phyloP scores from a whole-genome alignment of 805 yeast genomes.

The Saccharomycopsis babjevae region DNA sequence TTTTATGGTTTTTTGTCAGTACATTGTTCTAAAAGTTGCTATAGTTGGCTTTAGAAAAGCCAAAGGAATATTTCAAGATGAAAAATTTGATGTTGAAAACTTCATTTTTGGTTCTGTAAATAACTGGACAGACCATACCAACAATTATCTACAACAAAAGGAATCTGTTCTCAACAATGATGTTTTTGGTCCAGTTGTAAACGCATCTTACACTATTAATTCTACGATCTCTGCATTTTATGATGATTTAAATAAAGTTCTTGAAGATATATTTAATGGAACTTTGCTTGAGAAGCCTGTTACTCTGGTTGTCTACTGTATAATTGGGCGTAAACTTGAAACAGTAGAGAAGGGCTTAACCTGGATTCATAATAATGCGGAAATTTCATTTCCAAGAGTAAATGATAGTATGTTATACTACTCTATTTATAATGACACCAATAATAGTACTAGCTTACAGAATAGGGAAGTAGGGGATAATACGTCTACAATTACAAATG shows the following conservation, averaged over 20 bases:
- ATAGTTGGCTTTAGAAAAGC: constrained; percentile 16
- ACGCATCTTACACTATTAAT: constrained; percentile 49
- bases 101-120: constrained; percentile 16
- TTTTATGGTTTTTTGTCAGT: constrained; percentile 44
- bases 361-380: constrained; percentile 64
- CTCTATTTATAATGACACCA: neutral
- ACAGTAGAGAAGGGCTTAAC: constrained; percentile 60
- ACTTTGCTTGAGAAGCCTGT: constrained; percentile 61
- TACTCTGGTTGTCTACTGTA: constrained; percentile 63
- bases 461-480: neutral
- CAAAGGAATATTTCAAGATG: constrained; percentile 2
- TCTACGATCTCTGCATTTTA: constrained; percentile 49
- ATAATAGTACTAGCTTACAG: neutral
- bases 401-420: constrained; percentile 21
- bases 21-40: constrained; percentile 31
- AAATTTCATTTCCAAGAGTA: constrained; percentile 47
- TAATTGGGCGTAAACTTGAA: constrained; percentile 62
- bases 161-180: constrained; percentile 49
- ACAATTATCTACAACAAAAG: constrained; percentile 38
- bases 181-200: constrained; percentile 55
- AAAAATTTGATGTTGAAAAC: constrained; percentile 14
- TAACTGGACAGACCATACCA: constrained; percentile 50
- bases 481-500: constrained; percentile 5
- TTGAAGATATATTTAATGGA: constrained; percentile 51
- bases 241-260: constrained; percentile 43